Base-by-base conservation (phyloP, 345 rosid species). In the Cochlearia excelsa region DNA sequence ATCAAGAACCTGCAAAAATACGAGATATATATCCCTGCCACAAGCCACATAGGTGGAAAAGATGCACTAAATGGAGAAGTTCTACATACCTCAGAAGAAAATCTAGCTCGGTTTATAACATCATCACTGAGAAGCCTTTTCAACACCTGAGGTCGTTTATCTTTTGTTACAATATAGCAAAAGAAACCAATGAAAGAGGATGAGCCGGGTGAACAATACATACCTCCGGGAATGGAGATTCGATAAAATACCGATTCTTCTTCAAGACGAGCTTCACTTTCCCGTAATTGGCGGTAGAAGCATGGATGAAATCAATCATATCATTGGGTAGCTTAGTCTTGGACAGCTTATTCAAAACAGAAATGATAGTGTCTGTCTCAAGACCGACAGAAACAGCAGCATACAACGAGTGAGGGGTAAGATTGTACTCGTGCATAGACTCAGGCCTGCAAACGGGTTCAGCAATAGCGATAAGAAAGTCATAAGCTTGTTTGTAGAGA, bases 401-500 rank as follows among this genome's bases (percentile, higher is more conserved):
- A 71, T 93, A 89, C 64, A 89, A 68, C 4, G 99, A 93, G 71
- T 93, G 99, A 0, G 97, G 97, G 0, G 97, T 93, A 80, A 93
- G 65, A 76, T 87, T 89, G 63, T 93, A 89, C 79, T 93, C 97
- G 41, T 93, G 99, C 99, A 93, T 93, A 0, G 95, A 85, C 80
- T 89, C 99, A 0, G 99, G 99, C 91, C 99, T 93, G 94, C 99
- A 93, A 79, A 89, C 97, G 0, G 99, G 99, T 69, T 93, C 99
- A 3, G 99, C 99, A 26, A 93, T 89, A 33, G 99, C 95, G 41
- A 93, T 89, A 43, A 93, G 97, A 37, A 93, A 89, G 72, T 93
- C 99, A 48, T 83, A 93, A 5, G 99, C 97, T 78, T 93, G 99
- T 61, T 86, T 93, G 67, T 93, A 93, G 10, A 93, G 73, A 40